A percentile compares a stretch with the other conserved stretches of the same genome.
Conservation (phyloP, 345 rosid genomes). For the Linum trigynum region DNA sequence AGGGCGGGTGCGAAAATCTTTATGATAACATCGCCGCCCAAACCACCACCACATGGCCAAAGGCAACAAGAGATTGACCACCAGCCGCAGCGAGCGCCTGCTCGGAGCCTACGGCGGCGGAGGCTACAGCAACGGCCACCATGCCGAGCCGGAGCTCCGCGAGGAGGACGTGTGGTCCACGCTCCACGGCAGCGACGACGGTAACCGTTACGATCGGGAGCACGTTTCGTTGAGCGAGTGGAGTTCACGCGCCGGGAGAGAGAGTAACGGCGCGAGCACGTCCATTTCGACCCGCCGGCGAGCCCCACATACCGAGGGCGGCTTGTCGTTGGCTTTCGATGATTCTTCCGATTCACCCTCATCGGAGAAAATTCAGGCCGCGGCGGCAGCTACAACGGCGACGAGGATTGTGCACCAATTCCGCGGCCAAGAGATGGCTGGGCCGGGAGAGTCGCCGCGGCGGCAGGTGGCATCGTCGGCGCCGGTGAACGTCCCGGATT, state of each 20-base stretch:
- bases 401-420: background rate
- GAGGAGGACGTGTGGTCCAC: constrained; percentile 4
- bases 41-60: constrained; percentile 15
- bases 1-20: background rate
- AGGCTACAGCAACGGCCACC: background rate
- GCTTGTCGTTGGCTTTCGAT: constrained; percentile 23
- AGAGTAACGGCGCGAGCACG: background rate
- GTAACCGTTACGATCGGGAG: background rate
- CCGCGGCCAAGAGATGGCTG: background rate
- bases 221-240: background rate
- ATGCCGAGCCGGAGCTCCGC: background rate
- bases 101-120: constrained; percentile 13
- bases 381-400: background rate
- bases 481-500: constrained; percentile 3
- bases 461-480: background rate
- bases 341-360: constrained; percentile 6
- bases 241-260: background rate
- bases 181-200: background rate
- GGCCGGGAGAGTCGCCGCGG: background rate
- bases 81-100: constrained; percentile 27
- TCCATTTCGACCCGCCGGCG: background rate
- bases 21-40: background rate
- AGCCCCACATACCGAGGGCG: constrained; percentile 7
- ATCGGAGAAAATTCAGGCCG: too few species aligned
- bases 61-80: constrained; percentile 22